These are phyloP conservation scores for Plantago coronopus DNA, from an alignment of 305 asterid species.

Conservation along the genomic window DNA sequence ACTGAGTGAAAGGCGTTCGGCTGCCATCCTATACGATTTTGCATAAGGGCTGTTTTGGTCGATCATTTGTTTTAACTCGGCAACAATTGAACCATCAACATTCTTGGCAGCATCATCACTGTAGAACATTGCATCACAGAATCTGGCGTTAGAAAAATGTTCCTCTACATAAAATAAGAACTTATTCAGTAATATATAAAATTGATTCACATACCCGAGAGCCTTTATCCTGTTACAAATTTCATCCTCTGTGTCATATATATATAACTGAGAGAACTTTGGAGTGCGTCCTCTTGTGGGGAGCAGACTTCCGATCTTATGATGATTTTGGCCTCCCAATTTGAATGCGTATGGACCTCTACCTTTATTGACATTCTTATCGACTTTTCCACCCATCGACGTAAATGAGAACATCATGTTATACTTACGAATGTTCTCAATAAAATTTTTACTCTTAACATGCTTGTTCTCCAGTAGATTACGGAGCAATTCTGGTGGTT, in stretches of 20 bases:
- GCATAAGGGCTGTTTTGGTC: background rate
- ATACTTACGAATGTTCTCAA: too few species aligned
- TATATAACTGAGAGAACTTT: background rate
- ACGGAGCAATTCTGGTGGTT: too few species aligned
- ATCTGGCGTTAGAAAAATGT: too few species aligned
- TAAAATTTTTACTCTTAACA: too few species aligned
- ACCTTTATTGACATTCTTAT: too few species aligned
- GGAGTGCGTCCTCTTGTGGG: background rate
- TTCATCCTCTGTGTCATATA: background rate
- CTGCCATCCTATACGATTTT: background rate
- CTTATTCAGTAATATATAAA: background rate
- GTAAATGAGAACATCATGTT: too few species aligned
- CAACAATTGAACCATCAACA: background rate
- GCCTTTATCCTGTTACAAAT: background rate
- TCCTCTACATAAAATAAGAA: background rate
- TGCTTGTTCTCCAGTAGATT: too few species aligned
- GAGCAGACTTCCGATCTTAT: background rate
- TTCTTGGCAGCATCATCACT: background rate
- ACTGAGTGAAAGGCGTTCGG: background rate
- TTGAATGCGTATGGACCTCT: background rate
- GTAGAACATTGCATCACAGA: background rate
- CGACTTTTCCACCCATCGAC: too few species aligned
- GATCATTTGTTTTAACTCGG: background rate
- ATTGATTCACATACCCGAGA: background rate
- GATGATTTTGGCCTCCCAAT: slow-evolving; percentile 1